phyloP scores from a whole-genome alignment of 768 basidiomycete species.

The Mycena albidolilacea region DNA sequence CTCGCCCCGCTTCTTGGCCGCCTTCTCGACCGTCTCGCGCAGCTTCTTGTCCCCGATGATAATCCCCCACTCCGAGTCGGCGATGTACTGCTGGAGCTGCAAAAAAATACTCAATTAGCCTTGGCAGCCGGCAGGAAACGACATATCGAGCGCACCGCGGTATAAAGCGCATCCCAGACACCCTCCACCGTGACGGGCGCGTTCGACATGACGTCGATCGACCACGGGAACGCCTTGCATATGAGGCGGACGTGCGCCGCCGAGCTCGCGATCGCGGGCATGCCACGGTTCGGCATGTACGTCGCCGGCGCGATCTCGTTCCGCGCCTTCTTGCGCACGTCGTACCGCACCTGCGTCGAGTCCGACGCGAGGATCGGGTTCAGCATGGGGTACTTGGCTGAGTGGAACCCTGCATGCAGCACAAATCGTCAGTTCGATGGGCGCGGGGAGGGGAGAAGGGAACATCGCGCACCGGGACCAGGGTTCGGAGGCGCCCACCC shows the following conservation, averaged over 20 bases:
- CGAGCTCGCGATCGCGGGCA: conserved; percentile 55
- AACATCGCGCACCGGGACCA: conserved; percentile 13
- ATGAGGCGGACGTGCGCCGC: conserved; percentile 66
- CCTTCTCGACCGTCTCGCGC: conserved; percentile 62
- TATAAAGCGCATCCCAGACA: conserved; percentile 69
- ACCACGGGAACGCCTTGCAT: conserved; percentile 77
- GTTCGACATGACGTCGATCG: conserved; percentile 65
- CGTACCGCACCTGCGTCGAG: conserved; percentile 64
- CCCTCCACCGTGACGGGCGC: conserved; percentile 63
- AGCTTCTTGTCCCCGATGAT: conserved; percentile 59
- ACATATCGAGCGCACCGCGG: conserved; percentile 37
- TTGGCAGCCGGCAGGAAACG: background rate
- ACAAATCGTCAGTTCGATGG: conserved; percentile 15
- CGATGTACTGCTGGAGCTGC: conserved; percentile 66
- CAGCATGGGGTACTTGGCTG: conserved; percentile 63
- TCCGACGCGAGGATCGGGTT: conserved; percentile 70
- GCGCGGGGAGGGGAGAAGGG: background rate
- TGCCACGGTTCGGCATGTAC: conserved; percentile 55
- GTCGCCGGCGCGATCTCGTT: conserved; percentile 59
- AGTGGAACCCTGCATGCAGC: conserved; percentile 37
- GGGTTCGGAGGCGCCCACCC: conserved; percentile 35
- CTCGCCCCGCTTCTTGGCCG: conserved; percentile 65
- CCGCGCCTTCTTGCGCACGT: conserved; percentile 60
- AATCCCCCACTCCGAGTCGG: conserved; percentile 79
- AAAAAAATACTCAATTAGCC: background rate